phyloP scores from a whole-genome alignment of 768 basidiomycete species.

The Mycena vitilis region DNA sequence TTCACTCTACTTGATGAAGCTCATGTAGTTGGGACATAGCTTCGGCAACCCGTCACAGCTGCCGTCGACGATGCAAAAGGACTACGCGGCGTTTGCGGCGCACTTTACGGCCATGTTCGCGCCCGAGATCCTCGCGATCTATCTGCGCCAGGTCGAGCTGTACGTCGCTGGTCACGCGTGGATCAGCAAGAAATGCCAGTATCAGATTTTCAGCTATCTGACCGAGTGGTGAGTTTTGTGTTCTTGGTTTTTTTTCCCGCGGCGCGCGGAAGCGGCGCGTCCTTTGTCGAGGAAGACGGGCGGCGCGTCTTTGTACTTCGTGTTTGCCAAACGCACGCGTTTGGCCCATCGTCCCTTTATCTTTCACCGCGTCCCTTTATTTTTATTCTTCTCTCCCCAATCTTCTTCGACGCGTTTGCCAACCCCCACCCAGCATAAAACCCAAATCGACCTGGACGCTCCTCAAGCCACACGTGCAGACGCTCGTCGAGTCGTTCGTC shows the following conservation, averaged over 20 bases:
- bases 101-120: conserved; percentile 85
- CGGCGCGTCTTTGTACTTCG: too few relatives aligned
- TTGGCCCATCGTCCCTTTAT: too few relatives aligned
- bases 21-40: conserved; percentile 51
- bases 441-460: conserved; percentile 92
- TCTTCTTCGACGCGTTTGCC: too few relatives aligned
- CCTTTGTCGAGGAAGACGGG: too few relatives aligned
- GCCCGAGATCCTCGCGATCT: conserved; percentile 87
- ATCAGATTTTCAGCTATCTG: conserved; percentile 87
- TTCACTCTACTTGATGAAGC: too few relatives aligned
- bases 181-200: conserved; percentile 87
- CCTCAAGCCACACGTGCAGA: conserved; percentile 87
- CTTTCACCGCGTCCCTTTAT: too few relatives aligned
- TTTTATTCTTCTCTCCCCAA: not conserved
- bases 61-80: conserved; percentile 74
- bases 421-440: conserved; percentile 72
- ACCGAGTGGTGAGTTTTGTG: conserved; percentile 77
- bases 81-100: conserved; percentile 78
- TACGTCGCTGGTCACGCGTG: conserved; percentile 80
- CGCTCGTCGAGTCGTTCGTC: conserved; percentile 81
- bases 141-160: conserved; percentile 77
- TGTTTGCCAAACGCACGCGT: too few relatives aligned
- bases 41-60: conserved; percentile 92
- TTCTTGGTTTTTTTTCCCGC: not conserved
- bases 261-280: too few relatives aligned